A percentile compares a stretch with the other conserved stretches of the same genome.
phyloP scores from a whole-genome alignment of 805 yeast genomes.

The Myxozyma geophila region DNA sequence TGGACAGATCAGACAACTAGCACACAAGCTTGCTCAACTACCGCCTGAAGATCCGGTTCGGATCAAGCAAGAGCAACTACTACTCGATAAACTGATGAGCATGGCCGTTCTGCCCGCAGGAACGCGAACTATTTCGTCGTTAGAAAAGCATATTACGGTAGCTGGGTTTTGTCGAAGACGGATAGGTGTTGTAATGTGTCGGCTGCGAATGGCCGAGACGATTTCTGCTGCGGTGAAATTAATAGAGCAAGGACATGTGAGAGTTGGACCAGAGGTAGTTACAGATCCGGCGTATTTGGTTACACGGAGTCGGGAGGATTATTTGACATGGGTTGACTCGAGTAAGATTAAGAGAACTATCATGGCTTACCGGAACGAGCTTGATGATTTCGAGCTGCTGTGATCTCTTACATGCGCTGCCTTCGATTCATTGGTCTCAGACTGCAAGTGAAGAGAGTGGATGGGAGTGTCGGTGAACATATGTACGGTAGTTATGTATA shows the following conservation, averaged over 20 bases:
- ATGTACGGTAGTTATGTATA: too few relatives aligned
- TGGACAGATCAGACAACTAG: constrained; percentile 86
- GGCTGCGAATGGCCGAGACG: constrained; percentile 91
- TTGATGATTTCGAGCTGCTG: constrained; percentile 63
- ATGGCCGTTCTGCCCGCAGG: constrained; percentile 91
- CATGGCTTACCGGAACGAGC: constrained; percentile 77
- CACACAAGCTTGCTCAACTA: constrained; percentile 80
- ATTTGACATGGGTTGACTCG: constrained; percentile 95
- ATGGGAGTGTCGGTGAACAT: too few relatives aligned
- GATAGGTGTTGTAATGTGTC: constrained; percentile 91
- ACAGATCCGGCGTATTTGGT: constrained; percentile 96
- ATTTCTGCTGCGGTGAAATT: constrained; percentile 86
- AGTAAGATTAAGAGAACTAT: constrained; percentile 91
- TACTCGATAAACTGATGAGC: constrained; percentile 81
- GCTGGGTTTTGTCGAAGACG: constrained; percentile 91
- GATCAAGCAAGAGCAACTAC: constrained; percentile 81
- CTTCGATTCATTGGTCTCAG: neutral
- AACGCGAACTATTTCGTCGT: constrained; percentile 85
- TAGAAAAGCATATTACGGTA: constrained; percentile 90
- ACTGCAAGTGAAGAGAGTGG: too few relatives aligned
- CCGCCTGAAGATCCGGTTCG: constrained; percentile 88
- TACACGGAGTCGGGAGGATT: constrained; percentile 92
- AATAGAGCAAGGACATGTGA: constrained; percentile 95
- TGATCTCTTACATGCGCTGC: constrained; percentile 28
- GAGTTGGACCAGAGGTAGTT: constrained; percentile 94